A percentile compares a stretch with the other conserved stretches of the same genome.
These are phyloP conservation scores for Punica granatum DNA, from an alignment of 345 rosid species.

Conservation along the genomic window DNA sequence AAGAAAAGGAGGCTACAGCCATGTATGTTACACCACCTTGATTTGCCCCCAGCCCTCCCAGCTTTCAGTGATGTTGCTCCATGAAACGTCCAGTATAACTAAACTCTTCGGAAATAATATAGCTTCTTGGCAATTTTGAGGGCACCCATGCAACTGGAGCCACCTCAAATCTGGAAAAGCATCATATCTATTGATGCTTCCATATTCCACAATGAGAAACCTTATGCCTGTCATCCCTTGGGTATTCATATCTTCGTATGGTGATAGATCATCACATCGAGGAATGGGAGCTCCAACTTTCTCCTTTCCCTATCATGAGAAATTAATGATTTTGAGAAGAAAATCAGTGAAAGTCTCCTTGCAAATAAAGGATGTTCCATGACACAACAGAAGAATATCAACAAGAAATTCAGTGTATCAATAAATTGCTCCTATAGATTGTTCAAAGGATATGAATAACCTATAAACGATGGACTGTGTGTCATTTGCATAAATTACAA, in stretches of 20 bases:
- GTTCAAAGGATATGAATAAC: no score
- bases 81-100: conserved; percentile 2
- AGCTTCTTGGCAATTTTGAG: conserved; percentile 3
- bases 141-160: conserved; percentile 4
- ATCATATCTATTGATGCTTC: neutral
- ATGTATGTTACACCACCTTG: neutral
- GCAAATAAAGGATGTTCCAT: no score
- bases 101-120: neutral
- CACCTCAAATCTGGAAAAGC: conserved; percentile 4
- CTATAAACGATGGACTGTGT: no score
- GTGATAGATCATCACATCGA: no score
- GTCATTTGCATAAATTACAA: neutral
- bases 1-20: neutral
- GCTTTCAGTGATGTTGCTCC: neutral
- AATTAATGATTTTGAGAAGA: no score
- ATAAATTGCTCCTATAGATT: no score
- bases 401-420: no score
- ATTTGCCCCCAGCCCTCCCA: conserved; percentile 12
- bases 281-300: conserved; percentile 2
- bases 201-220: neutral
- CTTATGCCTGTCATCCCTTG: neutral
- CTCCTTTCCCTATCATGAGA: neutral
- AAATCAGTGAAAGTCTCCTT: no score
- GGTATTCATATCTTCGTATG: neutral
- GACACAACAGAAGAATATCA: no score